Evolutionary conservation across 73 alveolate species (phyloP).

Genomic region (Tetrahymena borealis): DNA sequence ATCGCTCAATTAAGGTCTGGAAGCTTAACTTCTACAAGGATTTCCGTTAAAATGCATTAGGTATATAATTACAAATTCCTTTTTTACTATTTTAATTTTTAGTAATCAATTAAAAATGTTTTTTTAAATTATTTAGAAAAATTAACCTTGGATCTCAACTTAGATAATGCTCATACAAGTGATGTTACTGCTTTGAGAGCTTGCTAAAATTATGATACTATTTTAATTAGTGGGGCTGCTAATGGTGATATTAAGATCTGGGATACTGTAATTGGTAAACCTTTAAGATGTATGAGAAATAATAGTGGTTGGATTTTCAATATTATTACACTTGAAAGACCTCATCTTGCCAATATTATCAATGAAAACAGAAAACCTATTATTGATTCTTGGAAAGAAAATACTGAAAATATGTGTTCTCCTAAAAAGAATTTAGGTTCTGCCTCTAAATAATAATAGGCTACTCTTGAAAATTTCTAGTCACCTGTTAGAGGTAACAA

Average conservation of each 20-base stretch:
- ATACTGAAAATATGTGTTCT: not conserved
- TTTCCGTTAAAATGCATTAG: not conserved
- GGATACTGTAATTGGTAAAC: slow-evolving; percentile 25
- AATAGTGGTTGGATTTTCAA: slow-evolving; percentile 37
- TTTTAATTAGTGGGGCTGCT: slow-evolving; percentile 24
- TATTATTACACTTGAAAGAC: slow-evolving; percentile 32
- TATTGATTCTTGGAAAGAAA: not conserved
- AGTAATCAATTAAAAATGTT: no score
- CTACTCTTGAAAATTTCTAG: not conserved
- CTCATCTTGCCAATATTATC: not conserved
- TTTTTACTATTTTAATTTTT: not conserved
- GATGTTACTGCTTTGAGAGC: slow-evolving; percentile 29
- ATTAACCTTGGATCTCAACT: slow-evolving; percentile 12
- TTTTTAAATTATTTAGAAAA: slow-evolving; percentile 4
- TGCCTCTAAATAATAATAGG: not conserved
- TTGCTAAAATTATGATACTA: not conserved
- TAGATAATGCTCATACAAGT: slow-evolving; percentile 27
- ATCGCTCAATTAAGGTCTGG: slow-evolving; percentile 22
- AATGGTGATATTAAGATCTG: slow-evolving; percentile 29
- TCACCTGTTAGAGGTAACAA: slow-evolving; percentile 20
- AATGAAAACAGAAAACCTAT: not conserved
- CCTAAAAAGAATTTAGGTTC: not conserved
- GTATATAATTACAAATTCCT: not conserved
- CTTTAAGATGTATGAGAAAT: slow-evolving; percentile 6
- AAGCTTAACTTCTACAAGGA: not conserved